A percentile compares a stretch with the other conserved stretches of the same genome.
Conservation (phyloP, 225 moss, liverwort and hornwort species). For the Takakia lepidozioides region DNA sequence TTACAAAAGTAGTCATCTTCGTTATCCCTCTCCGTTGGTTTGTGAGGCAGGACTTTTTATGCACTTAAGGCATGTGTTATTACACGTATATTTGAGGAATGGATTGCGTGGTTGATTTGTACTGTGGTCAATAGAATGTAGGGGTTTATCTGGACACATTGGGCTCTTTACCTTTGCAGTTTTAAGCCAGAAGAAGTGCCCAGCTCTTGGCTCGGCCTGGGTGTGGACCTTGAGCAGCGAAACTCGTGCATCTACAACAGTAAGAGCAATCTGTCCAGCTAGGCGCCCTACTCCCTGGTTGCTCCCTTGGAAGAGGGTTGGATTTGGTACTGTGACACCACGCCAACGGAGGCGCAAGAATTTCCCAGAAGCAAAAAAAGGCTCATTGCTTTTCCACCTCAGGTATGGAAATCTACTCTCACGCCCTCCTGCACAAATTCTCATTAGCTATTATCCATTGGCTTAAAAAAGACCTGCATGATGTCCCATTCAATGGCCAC, state of each 20-base stretch:
- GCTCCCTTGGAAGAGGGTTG: conserved; percentile 67
- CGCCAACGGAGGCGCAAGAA: conserved; percentile 41
- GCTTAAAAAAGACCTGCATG: too few species aligned
- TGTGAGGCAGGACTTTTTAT: too few species aligned
- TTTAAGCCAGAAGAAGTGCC: conserved; percentile 35
- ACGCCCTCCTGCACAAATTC: too few species aligned
- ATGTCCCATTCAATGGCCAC: too few species aligned
- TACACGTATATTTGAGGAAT: too few species aligned
- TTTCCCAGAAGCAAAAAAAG: conserved; percentile 56
- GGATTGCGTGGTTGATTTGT: too few species aligned
- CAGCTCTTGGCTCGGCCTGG: conserved; percentile 46
- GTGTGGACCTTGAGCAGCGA: conserved; percentile 75
- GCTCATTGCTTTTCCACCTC: conserved; percentile 55
- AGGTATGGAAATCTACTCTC: conserved; percentile 31
- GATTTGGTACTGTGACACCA: conserved; percentile 17
- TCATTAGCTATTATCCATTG: too few species aligned
- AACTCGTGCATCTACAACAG: conserved; percentile 17
- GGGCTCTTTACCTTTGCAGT: conserved; percentile 18
- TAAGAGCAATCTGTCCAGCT: conserved; percentile 17
- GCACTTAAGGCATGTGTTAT: too few species aligned
- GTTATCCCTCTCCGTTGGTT: too few species aligned
- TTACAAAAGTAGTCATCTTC: too few species aligned
- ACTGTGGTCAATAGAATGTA: neutral
- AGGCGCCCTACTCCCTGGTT: conserved; percentile 34
- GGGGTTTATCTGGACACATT: neutral